phyloP scores from a whole-genome alignment of 139 green algal species.

The Chlorella sp. region DNA sequence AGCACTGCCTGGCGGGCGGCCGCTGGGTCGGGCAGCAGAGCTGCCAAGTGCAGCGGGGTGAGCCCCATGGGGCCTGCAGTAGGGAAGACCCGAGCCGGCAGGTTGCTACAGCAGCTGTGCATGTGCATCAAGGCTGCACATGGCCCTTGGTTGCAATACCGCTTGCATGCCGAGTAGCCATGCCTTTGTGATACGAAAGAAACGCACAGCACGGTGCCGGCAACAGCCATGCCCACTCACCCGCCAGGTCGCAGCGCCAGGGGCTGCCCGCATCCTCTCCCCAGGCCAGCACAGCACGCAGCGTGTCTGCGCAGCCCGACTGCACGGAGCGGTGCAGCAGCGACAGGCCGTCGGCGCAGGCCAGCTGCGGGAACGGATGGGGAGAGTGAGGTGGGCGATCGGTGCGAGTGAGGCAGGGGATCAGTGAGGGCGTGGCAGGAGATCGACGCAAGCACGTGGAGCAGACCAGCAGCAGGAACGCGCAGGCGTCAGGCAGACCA shows the following conservation, averaged over 20 bases:
- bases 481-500: too few relatives aligned
- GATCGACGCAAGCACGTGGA: too few relatives aligned
- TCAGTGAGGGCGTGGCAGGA: not conserved
- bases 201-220: too few relatives aligned
- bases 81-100: too few relatives aligned
- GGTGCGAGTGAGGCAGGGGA: not conserved
- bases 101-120: too few relatives aligned
- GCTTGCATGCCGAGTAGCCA: too few relatives aligned
- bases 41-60: slow-evolving; percentile 52
- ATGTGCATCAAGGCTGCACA: too few relatives aligned
- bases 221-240: not conserved
- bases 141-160: too few relatives aligned
- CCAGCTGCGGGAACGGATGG: not conserved
- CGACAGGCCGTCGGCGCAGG: slow-evolving; percentile 2
- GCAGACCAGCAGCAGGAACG: too few relatives aligned
- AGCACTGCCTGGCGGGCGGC: not conserved
- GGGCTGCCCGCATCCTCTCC: slow-evolving; percentile 9
- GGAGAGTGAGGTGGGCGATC: not conserved
- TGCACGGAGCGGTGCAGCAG: slow-evolving; percentile 51
- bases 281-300: slow-evolving; percentile 39
- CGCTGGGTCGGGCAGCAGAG: slow-evolving; percentile 15
- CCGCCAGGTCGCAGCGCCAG: slow-evolving; percentile 36
- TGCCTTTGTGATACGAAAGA: too few relatives aligned
- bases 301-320: slow-evolving; percentile 13
- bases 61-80: slow-evolving; percentile 31